Conservation (phyloP, 2,329 filamentous ascomycete genomes). For the Botryotinia narcissicola region DNA sequence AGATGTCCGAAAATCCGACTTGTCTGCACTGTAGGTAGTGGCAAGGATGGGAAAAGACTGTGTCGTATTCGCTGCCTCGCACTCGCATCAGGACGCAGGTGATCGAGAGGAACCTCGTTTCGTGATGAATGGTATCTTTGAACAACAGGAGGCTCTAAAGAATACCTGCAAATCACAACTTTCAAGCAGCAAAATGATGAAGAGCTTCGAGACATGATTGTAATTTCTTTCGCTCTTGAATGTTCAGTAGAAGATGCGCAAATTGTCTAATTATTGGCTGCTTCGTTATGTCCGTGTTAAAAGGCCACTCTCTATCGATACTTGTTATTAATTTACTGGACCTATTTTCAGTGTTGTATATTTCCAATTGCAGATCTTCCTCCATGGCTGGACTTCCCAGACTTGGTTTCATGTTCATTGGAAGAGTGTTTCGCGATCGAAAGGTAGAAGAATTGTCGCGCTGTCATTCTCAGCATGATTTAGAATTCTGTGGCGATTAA, state of each 20-base stretch:
- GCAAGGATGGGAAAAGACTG: not conserved
- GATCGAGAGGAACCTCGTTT: not conserved
- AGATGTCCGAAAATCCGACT: not conserved
- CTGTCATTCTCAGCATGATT: not conserved
- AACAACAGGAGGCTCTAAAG: not conserved
- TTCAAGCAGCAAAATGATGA: not conserved
- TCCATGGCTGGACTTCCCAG: not conserved
- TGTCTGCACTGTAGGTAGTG: not conserved
- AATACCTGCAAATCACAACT: not conserved
- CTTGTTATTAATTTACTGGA: not conserved
- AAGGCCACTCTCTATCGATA: not conserved
- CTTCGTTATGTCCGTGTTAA: not conserved
- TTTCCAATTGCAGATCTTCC: not conserved
- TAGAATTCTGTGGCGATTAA: not conserved
- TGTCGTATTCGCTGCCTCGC: not conserved
- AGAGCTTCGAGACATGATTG: not conserved
- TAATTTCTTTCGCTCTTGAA: not conserved
- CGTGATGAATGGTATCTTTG: not conserved
- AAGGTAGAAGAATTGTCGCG: not conserved
- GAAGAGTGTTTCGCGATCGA: not conserved
- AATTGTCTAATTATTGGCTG: not conserved
- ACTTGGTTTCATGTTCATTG: not conserved
- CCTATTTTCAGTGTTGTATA: not conserved
- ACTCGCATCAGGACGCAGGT: not conserved
- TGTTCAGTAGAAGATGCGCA: not conserved